Evolutionary conservation across 371 early-diverging fungal genomes (phyloP).

Genomic region (Lichtheimia hyalospora): DNA sequence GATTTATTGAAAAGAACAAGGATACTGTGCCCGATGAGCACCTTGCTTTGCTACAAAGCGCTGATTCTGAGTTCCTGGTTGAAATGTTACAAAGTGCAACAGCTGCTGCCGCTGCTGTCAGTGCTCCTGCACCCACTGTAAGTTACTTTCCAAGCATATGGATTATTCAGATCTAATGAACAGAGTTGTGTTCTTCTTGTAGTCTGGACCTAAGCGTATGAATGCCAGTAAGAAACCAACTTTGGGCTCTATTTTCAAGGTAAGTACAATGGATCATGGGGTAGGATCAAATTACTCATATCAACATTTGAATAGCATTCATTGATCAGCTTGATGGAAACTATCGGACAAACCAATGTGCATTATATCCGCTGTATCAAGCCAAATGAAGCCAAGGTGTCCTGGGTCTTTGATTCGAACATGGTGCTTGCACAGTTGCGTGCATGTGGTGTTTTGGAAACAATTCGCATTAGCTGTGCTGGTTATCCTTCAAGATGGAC

Average conservation of each 20-base stretch:
- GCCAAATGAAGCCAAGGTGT: slow-evolving; percentile 91
- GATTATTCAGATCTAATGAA: neutral
- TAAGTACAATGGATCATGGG: slow-evolving; percentile 8
- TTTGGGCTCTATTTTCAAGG: slow-evolving; percentile 83
- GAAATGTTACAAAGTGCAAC: slow-evolving; percentile 68
- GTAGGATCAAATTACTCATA: neutral
- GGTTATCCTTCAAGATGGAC: slow-evolving; percentile 97
- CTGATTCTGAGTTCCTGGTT: slow-evolving; percentile 73
- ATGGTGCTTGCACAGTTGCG: slow-evolving; percentile 95
- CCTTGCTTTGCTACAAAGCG: slow-evolving; percentile 66
- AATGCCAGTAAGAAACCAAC: slow-evolving; percentile 79
- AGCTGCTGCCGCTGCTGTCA: slow-evolving; percentile 37
- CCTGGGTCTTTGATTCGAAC: slow-evolving; percentile 88
- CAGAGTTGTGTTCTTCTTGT: slow-evolving; percentile 5
- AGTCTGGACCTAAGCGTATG: slow-evolving; percentile 13
- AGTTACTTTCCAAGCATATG: neutral
- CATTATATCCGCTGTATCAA: slow-evolving; percentile 99
- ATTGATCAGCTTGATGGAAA: slow-evolving; percentile 90
- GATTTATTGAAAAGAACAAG: slow-evolving; percentile 98
- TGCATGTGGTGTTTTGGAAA: slow-evolving; percentile 99
- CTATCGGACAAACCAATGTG: slow-evolving; percentile 89
- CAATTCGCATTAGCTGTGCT: slow-evolving; percentile 97
- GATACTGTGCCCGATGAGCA: slow-evolving; percentile 97
- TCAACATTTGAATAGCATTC: slow-evolving; percentile 50
- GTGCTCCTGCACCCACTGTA: slow-evolving; percentile 13